These are phyloP conservation scores for Exophiala alcalophila DNA, from an alignment of 2,329 filamentous ascomycete genomes.

Conservation along the genomic window DNA sequence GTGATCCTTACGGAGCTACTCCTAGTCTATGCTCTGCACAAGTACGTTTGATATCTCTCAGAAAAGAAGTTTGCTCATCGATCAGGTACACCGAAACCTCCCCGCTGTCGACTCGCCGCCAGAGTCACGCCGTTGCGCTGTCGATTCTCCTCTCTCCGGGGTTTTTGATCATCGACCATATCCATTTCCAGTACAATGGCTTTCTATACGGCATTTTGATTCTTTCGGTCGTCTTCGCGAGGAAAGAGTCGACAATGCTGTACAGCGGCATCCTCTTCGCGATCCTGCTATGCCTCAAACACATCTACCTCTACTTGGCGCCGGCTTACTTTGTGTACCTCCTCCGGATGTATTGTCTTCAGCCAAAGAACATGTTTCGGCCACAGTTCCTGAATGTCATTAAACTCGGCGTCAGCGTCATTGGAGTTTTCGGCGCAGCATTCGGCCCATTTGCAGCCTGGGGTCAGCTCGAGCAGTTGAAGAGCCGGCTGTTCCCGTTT, in stretches of 20 bases:
- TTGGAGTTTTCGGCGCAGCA: slow-evolving; percentile 69
- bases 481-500: slow-evolving; percentile 87
- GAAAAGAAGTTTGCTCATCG: slow-evolving; percentile 27
- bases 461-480: slow-evolving; percentile 78
- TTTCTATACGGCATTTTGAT: slow-evolving; percentile 90
- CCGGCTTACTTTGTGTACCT: slow-evolving; percentile 95
- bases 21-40: slow-evolving; percentile 75
- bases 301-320: slow-evolving; percentile 95
- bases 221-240: slow-evolving; percentile 78
- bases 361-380: slow-evolving; percentile 66
- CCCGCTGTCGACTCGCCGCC: slow-evolving; percentile 62
- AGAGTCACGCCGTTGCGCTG: slow-evolving; percentile 80
- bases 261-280: slow-evolving; percentile 81
- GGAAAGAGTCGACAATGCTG: slow-evolving; percentile 70
- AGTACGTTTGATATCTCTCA: slow-evolving; percentile 48
- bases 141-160: slow-evolving; percentile 90
- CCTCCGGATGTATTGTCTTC: slow-evolving; percentile 83
- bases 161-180: slow-evolving; percentile 94
- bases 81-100: slow-evolving; percentile 71
- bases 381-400: slow-evolving; percentile 69
- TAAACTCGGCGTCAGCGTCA: slow-evolving; percentile 75
- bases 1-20: slow-evolving; percentile 84
- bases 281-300: slow-evolving; percentile 84
- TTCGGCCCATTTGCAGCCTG: slow-evolving; percentile 85
- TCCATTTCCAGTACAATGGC: slow-evolving; percentile 99